Percentiles rank a stretch among this genome's conserved stretches.
phyloP scores from a whole-genome alignment of 768 basidiomycete species.

The Amanita thiersii region DNA sequence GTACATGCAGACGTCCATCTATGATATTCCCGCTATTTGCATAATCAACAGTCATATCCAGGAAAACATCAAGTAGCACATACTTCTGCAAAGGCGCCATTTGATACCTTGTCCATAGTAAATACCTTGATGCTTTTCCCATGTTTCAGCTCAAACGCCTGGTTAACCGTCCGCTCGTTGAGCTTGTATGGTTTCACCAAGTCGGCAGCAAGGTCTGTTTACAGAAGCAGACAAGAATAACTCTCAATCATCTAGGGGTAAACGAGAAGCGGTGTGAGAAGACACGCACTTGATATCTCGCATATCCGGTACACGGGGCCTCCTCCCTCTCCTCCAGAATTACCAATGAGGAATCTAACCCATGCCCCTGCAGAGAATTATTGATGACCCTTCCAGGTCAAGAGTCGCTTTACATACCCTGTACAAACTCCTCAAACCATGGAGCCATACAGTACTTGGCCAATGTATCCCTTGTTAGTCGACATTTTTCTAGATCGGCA shows the following conservation, averaged over 20 bases:
- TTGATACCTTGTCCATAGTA: slow-evolving; percentile 84
- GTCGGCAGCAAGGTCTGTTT: slow-evolving; percentile 41
- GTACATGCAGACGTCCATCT: slow-evolving; percentile 39
- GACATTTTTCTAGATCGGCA: slow-evolving; percentile 51
- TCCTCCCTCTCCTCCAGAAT: slow-evolving; percentile 51
- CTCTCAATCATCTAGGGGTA: slow-evolving; percentile 6
- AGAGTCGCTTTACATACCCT: slow-evolving; percentile 39
- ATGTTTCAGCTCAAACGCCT: slow-evolving; percentile 68
- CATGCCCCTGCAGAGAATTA: slow-evolving; percentile 51
- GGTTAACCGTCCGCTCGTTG: slow-evolving; percentile 55
- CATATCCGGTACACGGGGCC: slow-evolving; percentile 74
- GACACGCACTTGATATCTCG: slow-evolving; percentile 60
- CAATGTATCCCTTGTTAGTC: slow-evolving; percentile 61
- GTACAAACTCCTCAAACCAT: slow-evolving; percentile 81
- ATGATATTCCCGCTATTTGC: slow-evolving; percentile 61
- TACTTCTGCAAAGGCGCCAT: slow-evolving; percentile 56
- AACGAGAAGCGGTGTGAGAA: slow-evolving; percentile 4
- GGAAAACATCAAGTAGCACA: slow-evolving; percentile 16
- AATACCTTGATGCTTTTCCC: slow-evolving; percentile 58
- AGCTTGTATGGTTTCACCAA: slow-evolving; percentile 63
- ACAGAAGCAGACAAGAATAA: slow-evolving; percentile 9
- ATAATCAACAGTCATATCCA: neutral
- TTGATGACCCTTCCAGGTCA: slow-evolving; percentile 5
- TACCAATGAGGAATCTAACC: slow-evolving; percentile 81
- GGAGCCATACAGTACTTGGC: slow-evolving; percentile 66